Evolutionary conservation across 768 basidiomycete genomes (phyloP).

Genomic region (Phaeotremella skinneri): DNA sequence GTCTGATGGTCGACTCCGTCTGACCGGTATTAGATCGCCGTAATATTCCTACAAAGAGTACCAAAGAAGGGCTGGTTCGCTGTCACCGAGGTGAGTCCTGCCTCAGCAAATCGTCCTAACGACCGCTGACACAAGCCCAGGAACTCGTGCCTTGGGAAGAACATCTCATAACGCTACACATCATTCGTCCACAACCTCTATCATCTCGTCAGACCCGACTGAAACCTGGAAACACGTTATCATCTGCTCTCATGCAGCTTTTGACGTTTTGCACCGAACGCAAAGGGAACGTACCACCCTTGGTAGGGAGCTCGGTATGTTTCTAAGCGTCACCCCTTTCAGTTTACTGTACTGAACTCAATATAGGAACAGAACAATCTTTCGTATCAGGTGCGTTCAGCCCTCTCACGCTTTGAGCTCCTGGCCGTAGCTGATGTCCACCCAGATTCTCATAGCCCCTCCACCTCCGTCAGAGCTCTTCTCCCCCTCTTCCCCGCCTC

Average conservation of each 20-base stretch:
- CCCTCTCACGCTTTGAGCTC: neutral
- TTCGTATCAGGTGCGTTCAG: slow-evolving; percentile 22
- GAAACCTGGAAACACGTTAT: slow-evolving; percentile 11
- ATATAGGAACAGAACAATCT: slow-evolving; percentile 25
- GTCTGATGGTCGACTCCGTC: slow-evolving; percentile 1
- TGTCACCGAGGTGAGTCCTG: slow-evolving; percentile 40
- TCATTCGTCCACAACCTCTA: slow-evolving; percentile 2
- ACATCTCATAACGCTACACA: slow-evolving; percentile 37
- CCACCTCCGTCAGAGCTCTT: slow-evolving; percentile 44
- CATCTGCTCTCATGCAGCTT: slow-evolving; percentile 26
- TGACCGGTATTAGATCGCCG: slow-evolving; percentile 25
- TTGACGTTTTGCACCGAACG: slow-evolving; percentile 36
- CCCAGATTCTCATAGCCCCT: slow-evolving; percentile 39
- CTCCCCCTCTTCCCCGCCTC: slow-evolving; percentile 30
- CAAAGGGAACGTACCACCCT: slow-evolving; percentile 31
- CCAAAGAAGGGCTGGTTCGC: slow-evolving; percentile 46
- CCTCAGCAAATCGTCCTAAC: neutral
- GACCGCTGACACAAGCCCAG: slow-evolving; percentile 16
- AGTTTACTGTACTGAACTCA: neutral
- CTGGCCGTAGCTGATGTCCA: neutral
- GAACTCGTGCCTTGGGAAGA: slow-evolving; percentile 48
- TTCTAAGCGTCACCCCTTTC: neutral
- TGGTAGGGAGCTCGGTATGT: slow-evolving; percentile 21
- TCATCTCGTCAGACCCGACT: neutral
- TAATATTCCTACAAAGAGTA: slow-evolving; percentile 41